Evolutionary conservation across 2,329 filamentous ascomycete species (phyloP).

Genomic region (Alternaria arborescens): DNA sequence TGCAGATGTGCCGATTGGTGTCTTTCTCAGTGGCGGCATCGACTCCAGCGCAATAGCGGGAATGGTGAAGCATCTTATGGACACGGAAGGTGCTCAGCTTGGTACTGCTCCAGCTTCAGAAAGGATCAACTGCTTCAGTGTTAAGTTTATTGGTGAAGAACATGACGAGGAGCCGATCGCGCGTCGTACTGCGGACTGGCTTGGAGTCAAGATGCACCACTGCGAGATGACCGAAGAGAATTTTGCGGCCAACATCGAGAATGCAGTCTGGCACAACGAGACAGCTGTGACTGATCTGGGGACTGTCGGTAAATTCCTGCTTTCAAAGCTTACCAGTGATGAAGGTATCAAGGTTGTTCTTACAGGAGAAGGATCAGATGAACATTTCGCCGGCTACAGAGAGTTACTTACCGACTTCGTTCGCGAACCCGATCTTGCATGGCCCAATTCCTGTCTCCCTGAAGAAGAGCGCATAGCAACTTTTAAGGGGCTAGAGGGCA

Average conservation of each 20-base stretch:
- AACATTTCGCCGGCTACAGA: constrained; percentile 64
- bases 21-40: constrained; percentile 66
- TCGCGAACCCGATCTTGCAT: constrained; percentile 56
- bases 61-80: constrained; percentile 59
- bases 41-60: constrained; percentile 67
- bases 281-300: constrained; percentile 61
- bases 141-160: constrained; percentile 61
- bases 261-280: constrained; percentile 58
- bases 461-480: constrained; percentile 23
- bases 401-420: constrained; percentile 59
- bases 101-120: constrained; percentile 52
- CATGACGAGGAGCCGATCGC: constrained; percentile 55
- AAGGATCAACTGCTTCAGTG: constrained; percentile 57
- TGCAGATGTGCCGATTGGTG: constrained; percentile 66
- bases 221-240: constrained; percentile 51
- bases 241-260: constrained; percentile 55
- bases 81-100: constrained; percentile 55
- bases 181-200: constrained; percentile 58
- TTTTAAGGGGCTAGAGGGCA: constrained; percentile 19
- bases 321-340: constrained; percentile 57
- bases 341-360: constrained; percentile 64
- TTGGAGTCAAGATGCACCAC: constrained; percentile 58
- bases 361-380: constrained; percentile 63
- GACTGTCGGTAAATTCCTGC: constrained; percentile 60
- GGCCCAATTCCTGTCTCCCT: constrained; percentile 14